Base-by-base conservation (phyloP, 2,329 filamentous ascomycete genomes). In the Aspergillus brunneoviolaceus region DNA sequence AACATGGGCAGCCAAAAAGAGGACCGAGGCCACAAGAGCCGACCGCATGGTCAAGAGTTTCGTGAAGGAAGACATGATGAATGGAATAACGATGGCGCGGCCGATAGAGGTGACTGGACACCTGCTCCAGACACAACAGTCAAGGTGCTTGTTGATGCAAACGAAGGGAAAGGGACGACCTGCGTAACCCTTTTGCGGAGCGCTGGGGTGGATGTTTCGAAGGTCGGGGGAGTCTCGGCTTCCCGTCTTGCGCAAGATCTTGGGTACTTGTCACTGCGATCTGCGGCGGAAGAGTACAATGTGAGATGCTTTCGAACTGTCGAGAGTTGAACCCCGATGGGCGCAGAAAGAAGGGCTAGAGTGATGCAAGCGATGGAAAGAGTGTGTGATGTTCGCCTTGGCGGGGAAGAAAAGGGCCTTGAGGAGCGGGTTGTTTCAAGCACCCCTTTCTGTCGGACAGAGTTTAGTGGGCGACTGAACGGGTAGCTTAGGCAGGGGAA, bases 151-250 rank as follows among this genome's bases (percentile, higher is more conserved):
- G 59, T 54, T 58, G 50, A 58, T 60, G 14, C 45, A 51, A 64
- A 60, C 49, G 64, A 72, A 69, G 63, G 63, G 67, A 56, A 63
- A 70, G 73, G 73, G 67, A 77, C 74, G 74, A 68, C 74, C 74
- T 49, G 74, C 74, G 74, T 74, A 69, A 70, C 72, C 74, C 73
- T 75, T 63, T 47, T 42, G 7, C 16, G 47, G 50, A 64, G 56
- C 59, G 49, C 29, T 31, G 31, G 31, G 51, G 33, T 21, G 12
- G 51, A 9, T 14, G 31, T 16, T 39, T 54, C 14, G n/a, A 33
- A 45, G 53, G 27, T 53, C 54, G 53, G 39, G 39, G 16, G 39
- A 19, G 39, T 42, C 16, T 42, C 39, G 39, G 39, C 39, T 42
- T 42, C 39, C 39, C 39, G 39, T 42, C 14, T 42, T 42, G 12